Conservation (phyloP, 768 basidiomycete species). For the Filobasidium floriforme region DNA sequence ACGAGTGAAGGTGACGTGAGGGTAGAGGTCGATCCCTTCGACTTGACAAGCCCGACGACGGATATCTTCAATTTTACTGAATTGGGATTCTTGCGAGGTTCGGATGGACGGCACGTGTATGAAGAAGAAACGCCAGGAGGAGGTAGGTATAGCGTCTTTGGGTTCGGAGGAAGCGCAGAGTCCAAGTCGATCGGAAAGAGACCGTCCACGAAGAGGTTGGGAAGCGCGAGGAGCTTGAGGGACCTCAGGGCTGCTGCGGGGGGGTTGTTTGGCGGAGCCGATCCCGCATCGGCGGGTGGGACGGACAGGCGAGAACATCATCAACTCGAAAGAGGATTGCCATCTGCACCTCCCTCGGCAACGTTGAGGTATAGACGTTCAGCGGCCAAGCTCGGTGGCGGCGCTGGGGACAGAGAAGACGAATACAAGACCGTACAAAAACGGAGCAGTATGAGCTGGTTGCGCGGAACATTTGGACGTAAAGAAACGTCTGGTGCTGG, state of each 20-base stretch:
- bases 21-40: conserved; percentile 1
- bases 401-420: neutral
- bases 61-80: conserved; percentile 6
- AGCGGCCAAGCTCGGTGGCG: neutral
- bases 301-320: too few species aligned
- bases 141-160: neutral
- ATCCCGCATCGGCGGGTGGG: neutral
- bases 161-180: neutral
- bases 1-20: neutral
- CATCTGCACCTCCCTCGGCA: neutral
- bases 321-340: too few species aligned
- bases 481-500: neutral
- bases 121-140: neutral
- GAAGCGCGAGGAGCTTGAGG: neutral
- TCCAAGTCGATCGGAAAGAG: neutral
- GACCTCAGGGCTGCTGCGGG: neutral
- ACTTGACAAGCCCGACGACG: conserved; percentile 2
- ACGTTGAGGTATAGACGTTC: conserved; percentile 1
- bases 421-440: neutral
- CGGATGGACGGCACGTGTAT: neutral
- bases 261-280: neutral
- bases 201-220: neutral
- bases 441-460: conserved; percentile 4
- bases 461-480: neutral
- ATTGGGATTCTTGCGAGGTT: neutral